These are phyloP conservation scores for Austroboletus eburneus DNA, from an alignment of 768 basidiomycete genomes.

Conservation along the genomic window DNA sequence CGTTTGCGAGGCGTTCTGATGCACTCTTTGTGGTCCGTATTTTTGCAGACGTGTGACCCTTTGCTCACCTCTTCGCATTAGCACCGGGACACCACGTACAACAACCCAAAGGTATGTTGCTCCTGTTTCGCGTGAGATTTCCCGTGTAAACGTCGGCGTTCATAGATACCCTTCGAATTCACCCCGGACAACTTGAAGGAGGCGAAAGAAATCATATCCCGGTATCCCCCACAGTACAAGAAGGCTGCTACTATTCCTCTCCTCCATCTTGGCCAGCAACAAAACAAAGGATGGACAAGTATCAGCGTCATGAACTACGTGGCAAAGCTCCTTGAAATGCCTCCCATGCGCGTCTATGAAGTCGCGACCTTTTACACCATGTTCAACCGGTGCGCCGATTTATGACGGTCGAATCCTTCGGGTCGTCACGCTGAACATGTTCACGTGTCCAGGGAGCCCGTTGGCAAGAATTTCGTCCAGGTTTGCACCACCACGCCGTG, in stretches of 20 bases:
- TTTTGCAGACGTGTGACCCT: conserved; percentile 7
- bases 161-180: conserved; percentile 88
- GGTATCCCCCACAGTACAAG: conserved; percentile 97
- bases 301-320: conserved; percentile 99
- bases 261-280: conserved; percentile 92
- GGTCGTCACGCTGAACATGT: not conserved
- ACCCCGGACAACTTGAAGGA: conserved; percentile 74
- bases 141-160: not conserved
- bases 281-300: conserved; percentile 98
- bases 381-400: conserved; percentile 85
- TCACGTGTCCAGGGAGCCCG: conserved; percentile 65
- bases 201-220: conserved; percentile 84
- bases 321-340: conserved; percentile 89
- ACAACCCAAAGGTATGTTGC: conserved; percentile 76
- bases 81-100: conserved; percentile 94
- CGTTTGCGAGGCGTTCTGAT: conserved; percentile 59
- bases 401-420: not conserved
- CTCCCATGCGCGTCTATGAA: conserved; percentile 98
- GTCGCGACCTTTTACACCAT: conserved; percentile 99
- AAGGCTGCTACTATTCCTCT: conserved; percentile 98
- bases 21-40: conserved; percentile 80
- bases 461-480: conserved; percentile 92
- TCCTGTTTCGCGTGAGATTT: not conserved
- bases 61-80: conserved; percentile 31
- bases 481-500: conserved; percentile 99